phyloP scores from a whole-genome alignment of 768 basidiomycete species.

The Favolaschia claudopus region DNA sequence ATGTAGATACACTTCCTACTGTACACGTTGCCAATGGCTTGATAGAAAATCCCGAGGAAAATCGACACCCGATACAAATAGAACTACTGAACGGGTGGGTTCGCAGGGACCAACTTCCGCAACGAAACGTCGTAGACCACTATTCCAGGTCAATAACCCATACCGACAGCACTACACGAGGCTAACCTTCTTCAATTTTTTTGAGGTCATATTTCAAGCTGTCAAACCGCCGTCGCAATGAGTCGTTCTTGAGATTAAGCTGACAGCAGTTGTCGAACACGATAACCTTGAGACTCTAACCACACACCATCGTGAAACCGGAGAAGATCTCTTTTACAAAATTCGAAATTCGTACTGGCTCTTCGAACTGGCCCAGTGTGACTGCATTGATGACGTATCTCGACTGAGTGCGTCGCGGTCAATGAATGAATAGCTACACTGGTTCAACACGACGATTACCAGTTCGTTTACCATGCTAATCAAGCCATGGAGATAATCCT shows the following conservation, averaged over 20 bases:
- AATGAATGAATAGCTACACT: too few relatives aligned
- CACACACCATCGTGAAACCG: slow-evolving; percentile 83
- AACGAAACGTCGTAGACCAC: slow-evolving; percentile 89
- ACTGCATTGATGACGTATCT: slow-evolving; percentile 82
- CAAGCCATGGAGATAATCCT: slow-evolving; percentile 85
- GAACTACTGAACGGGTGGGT: background rate
- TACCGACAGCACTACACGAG: background rate
- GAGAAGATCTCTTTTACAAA: slow-evolving; percentile 85
- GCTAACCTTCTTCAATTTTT: slow-evolving; percentile 85
- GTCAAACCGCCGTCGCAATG: slow-evolving; percentile 77
- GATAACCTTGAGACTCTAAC: background rate
- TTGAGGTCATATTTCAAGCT: slow-evolving; percentile 88
- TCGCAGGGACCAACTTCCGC: slow-evolving; percentile 60
- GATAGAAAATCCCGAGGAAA: too few relatives aligned
- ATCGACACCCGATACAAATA: background rate
- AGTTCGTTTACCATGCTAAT: slow-evolving; percentile 83
- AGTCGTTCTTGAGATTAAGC: slow-evolving; percentile 86
- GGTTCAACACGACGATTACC: too few relatives aligned
- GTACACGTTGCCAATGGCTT: too few relatives aligned
- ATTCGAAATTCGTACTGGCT: slow-evolving; percentile 76
- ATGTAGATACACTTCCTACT: too few relatives aligned
- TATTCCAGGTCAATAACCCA: slow-evolving; percentile 36
- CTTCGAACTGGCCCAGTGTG: slow-evolving; percentile 82
- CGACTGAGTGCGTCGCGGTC: too few relatives aligned
- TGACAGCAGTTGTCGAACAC: slow-evolving; percentile 32